phyloP scores from a whole-genome alignment of 805 yeast species.

The Lachancea dasiensis region DNA sequence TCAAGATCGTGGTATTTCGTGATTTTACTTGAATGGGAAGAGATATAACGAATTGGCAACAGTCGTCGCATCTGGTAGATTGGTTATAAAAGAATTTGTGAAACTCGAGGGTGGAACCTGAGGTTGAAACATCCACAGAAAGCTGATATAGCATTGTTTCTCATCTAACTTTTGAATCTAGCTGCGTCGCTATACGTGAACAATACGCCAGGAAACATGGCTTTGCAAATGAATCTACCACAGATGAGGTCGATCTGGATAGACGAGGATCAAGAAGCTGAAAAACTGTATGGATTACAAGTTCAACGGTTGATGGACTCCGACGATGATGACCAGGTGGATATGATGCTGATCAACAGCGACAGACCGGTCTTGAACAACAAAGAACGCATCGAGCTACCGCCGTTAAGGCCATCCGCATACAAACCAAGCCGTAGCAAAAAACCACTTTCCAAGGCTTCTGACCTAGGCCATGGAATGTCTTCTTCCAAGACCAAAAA shows the following conservation, averaged over 20 bases:
- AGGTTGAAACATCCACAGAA: too few species aligned
- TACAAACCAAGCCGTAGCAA: slow-evolving; percentile 9
- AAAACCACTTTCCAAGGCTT: slow-evolving; percentile 3
- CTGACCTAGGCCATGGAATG: not conserved
- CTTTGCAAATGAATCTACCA: slow-evolving; percentile 17
- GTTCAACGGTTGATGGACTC: slow-evolving; percentile 26
- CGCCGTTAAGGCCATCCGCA: slow-evolving; percentile 31
- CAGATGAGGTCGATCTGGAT: slow-evolving; percentile 40
- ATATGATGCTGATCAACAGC: slow-evolving; percentile 33
- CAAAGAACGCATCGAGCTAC: slow-evolving; percentile 33
- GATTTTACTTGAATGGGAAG: slow-evolving; percentile 11
- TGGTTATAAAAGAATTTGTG: slow-evolving; percentile 3
- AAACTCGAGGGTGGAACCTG: not conserved
- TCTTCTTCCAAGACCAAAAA: slow-evolving; percentile 8
- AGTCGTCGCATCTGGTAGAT: not conserved
- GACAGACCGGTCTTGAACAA: slow-evolving; percentile 30
- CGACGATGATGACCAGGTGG: slow-evolving; percentile 26
- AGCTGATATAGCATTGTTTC: too few species aligned
- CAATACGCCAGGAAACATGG: slow-evolving; percentile 1
- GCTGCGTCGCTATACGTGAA: too few species aligned
- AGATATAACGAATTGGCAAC: slow-evolving; percentile 4
- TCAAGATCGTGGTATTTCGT: slow-evolving; percentile 7
- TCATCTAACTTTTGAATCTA: too few species aligned
- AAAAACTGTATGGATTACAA: slow-evolving; percentile 32
- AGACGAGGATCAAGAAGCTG: slow-evolving; percentile 35